Conservation (phyloP, 2,329 filamentous ascomycete species). For the Huntiella decipiens region DNA sequence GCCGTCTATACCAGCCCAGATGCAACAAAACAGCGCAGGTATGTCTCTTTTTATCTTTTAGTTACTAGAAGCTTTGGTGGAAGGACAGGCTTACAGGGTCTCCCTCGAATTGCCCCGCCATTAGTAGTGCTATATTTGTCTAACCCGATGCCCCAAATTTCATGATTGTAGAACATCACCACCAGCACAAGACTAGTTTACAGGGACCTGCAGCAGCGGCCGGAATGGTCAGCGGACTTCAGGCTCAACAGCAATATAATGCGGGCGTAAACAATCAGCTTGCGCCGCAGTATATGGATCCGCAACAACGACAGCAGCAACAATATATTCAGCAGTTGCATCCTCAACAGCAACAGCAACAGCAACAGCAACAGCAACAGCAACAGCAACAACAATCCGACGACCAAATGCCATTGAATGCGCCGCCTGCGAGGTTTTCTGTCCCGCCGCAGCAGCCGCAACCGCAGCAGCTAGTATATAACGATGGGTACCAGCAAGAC, state of each 20-base stretch:
- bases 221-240: constrained; percentile 7
- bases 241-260: constrained; percentile 13
- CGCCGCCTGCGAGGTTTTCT: constrained; percentile 14
- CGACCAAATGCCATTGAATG: constrained; percentile 12
- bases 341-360: constrained; percentile 12
- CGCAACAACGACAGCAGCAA: constrained; percentile 12
- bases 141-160: not conserved
- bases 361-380: constrained; percentile 15
- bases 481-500: not conserved
- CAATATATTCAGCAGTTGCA: constrained; percentile 14
- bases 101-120: not conserved
- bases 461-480: not conserved
- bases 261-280: not conserved
- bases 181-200: constrained; percentile 13
- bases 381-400: constrained; percentile 15
- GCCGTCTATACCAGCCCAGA: not conserved
- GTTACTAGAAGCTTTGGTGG: not conserved
- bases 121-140: not conserved
- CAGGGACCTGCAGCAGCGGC: constrained; percentile 10
- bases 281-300: not conserved
- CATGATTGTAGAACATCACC: constrained; percentile 12
- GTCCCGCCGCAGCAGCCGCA: constrained; percentile 15
- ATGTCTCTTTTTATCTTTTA: not conserved
- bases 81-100: too few species aligned
- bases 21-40: constrained; percentile 2